These are phyloP conservation scores for Pseudocercospora eumusae DNA, from an alignment of 2,329 filamentous ascomycete species.

Conservation along the genomic window DNA sequence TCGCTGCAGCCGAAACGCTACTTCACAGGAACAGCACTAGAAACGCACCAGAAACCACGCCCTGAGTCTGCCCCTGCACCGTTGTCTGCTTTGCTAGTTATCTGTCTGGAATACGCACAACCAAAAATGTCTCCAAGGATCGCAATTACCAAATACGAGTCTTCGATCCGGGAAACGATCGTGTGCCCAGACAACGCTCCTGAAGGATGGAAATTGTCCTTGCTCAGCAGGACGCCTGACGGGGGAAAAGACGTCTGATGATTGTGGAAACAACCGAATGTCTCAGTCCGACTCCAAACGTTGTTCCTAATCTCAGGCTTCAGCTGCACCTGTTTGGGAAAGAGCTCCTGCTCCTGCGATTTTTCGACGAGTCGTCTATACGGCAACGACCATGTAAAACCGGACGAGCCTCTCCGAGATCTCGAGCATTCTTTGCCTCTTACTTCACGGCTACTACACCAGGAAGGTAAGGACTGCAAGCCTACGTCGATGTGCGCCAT, in stretches of 20 bases:
- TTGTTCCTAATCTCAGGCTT: background rate
- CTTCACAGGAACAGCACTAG: background rate
- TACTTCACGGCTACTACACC: background rate
- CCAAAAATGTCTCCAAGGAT: background rate
- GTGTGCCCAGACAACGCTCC: background rate
- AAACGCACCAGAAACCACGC: too few relatives aligned
- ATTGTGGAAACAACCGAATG: background rate
- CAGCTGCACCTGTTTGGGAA: background rate
- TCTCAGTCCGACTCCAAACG: background rate
- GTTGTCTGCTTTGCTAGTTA: background rate
- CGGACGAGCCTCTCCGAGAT: too few relatives aligned
- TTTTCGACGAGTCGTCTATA: too few relatives aligned
- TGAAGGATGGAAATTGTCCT: background rate
- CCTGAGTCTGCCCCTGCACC: background rate
- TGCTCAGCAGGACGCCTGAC: background rate
- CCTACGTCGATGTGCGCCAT: too few relatives aligned
- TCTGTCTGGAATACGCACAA: background rate
- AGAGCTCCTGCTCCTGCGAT: too few relatives aligned
- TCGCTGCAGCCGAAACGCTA: background rate
- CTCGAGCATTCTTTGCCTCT: too few relatives aligned
- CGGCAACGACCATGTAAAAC: too few relatives aligned
- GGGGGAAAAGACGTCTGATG: too few relatives aligned
- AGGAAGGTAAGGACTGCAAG: too few relatives aligned
- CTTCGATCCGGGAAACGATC: background rate
- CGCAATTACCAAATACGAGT: background rate